A percentile compares a stretch with the other conserved stretches of the same genome.
Conservation (phyloP, 306 rosid genomes). For the Citrullus amarus region DNA sequence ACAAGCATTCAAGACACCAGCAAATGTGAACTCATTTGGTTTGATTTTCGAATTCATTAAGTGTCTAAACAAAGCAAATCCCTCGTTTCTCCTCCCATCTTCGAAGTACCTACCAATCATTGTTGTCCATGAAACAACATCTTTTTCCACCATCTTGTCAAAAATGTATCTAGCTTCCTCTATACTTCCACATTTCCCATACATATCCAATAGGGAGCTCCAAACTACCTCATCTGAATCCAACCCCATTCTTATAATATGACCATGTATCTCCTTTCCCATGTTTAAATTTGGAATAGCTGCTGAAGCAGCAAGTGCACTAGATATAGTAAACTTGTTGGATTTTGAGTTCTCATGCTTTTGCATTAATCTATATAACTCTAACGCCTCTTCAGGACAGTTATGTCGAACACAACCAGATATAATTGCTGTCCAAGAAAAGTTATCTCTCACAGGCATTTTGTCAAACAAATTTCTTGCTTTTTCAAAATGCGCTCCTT, state of each 20-base stretch:
- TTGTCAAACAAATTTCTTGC: constrained; percentile 49
- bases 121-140: constrained; percentile 52
- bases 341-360: constrained; percentile 24
- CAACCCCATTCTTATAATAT: constrained; percentile 32
- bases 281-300: constrained; percentile 26
- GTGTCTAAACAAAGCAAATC: constrained; percentile 38
- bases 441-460: constrained; percentile 52
- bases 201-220: constrained; percentile 52
- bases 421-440: constrained; percentile 50
- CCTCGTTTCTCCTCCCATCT: constrained; percentile 52
- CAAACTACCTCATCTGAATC: constrained; percentile 52
- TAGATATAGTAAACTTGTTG: constrained; percentile 36
- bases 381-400: constrained; percentile 37
- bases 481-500: constrained; percentile 25
- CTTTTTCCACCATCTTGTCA: constrained; percentile 33
- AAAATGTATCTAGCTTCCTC: constrained; percentile 47
- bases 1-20: constrained; percentile 52
- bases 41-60: constrained; percentile 30
- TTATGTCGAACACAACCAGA: constrained; percentile 35
- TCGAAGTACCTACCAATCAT: constrained; percentile 50
- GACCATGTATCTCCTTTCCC: constrained; percentile 68
- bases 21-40: constrained; percentile 58
- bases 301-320: constrained; percentile 50
- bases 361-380: constrained; percentile 47
- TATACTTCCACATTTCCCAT: constrained; percentile 61